Evolutionary conservation across 495 filamentous ascomycete genomes (phyloP).

Genomic region (Penicillium taxi): DNA sequence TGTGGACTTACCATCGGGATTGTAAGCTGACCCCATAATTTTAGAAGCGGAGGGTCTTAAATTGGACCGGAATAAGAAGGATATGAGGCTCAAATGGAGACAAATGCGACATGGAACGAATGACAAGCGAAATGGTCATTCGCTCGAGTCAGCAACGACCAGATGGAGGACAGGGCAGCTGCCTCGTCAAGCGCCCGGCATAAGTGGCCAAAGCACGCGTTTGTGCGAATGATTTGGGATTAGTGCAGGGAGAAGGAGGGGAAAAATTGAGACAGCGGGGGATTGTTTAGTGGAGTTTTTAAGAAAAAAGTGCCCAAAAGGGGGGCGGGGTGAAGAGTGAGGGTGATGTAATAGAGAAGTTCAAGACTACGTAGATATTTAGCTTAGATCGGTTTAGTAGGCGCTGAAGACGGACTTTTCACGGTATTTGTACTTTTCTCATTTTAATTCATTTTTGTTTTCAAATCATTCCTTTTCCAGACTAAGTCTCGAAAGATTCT

Average conservation of each 20-base stretch:
- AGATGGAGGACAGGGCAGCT: conserved; percentile 25
- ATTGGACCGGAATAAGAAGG: conserved; percentile 1
- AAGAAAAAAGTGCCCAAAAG: conserved; percentile 29
- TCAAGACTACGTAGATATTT: too few relatives aligned
- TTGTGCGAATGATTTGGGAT: conserved; percentile 14
- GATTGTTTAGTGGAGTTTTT: conserved; percentile 16
- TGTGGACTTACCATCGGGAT: conserved; percentile 36
- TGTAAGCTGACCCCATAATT: conserved; percentile 36
- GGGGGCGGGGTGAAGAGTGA: conserved; percentile 1
- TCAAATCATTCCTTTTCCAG: too few relatives aligned
- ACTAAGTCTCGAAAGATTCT: too few relatives aligned
- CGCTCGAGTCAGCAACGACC: conserved; percentile 20
- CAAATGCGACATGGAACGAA: conserved; percentile 16
- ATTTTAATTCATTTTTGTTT: too few relatives aligned
- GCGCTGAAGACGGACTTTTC: too few relatives aligned
- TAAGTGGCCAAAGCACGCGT: conserved; percentile 27
- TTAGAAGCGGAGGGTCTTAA: conserved; percentile 4
- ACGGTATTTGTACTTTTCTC: too few relatives aligned
- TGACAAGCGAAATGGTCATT: conserved; percentile 16
- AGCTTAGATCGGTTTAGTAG: too few relatives aligned
- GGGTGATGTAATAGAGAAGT: conserved; percentile 24
- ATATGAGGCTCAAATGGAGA: conserved; percentile 26
- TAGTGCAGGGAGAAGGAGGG: conserved; percentile 4
- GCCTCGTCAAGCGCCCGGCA: conserved; percentile 34
- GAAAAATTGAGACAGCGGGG: conserved; percentile 12